Evolutionary conservation across 306 rosid species (phyloP).

Genomic region (Carpinus fangiana): DNA sequence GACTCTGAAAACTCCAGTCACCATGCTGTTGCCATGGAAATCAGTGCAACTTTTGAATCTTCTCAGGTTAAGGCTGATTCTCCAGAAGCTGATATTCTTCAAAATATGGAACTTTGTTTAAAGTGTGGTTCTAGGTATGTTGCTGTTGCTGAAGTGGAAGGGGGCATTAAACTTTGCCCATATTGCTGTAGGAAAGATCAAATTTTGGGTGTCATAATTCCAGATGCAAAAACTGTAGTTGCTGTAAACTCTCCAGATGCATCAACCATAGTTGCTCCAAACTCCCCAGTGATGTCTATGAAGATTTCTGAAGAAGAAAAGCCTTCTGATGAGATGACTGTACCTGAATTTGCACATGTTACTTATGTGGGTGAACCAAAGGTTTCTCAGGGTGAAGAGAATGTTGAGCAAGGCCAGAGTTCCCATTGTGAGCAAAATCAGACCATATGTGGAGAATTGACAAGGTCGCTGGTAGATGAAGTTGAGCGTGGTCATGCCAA

Average conservation of each 20-base stretch:
- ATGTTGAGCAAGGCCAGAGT: constrained; percentile 43
- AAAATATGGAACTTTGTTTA: constrained; percentile 48
- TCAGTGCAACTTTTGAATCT: constrained; percentile 39
- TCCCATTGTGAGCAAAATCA: constrained; percentile 39
- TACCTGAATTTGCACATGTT: constrained; percentile 37
- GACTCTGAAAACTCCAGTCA: constrained; percentile 35
- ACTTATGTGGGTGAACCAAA: constrained; percentile 36
- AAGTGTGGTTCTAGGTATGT: constrained; percentile 55
- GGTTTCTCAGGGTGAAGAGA: constrained; percentile 36
- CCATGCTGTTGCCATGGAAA: constrained; percentile 33
- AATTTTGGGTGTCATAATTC: constrained; percentile 34
- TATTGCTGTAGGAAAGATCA: constrained; percentile 54
- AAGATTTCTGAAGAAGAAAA: constrained; percentile 39
- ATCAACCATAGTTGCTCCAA: constrained; percentile 36
- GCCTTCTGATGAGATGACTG: constrained; percentile 33
- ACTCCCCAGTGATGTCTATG: constrained; percentile 29
- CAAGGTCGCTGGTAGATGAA: constrained; percentile 37
- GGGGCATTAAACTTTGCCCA: constrained; percentile 44
- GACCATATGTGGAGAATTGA: constrained; percentile 39
- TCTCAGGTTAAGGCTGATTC: constrained; percentile 40
- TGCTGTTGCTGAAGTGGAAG: constrained; percentile 38
- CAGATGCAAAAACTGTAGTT: constrained; percentile 25
- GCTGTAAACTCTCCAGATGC: constrained; percentile 26
- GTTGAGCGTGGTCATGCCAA: constrained; percentile 36
- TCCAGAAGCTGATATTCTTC: constrained; percentile 38